Base-by-base conservation (phyloP, 2,329 filamentous ascomycete genomes). In the Curvularia verruculosa region DNA sequence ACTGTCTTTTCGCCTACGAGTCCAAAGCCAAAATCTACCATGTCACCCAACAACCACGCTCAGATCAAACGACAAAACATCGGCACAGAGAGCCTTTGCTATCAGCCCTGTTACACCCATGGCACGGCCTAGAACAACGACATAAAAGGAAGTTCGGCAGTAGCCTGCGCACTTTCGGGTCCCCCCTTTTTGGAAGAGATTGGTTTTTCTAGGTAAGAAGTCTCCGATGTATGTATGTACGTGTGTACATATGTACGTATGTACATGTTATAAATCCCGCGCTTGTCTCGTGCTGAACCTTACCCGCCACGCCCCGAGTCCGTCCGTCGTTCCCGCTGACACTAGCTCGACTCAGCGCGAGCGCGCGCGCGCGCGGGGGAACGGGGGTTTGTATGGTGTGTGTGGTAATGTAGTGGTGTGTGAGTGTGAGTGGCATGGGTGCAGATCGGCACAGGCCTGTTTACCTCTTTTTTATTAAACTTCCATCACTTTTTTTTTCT, bases 311-410 rank as follows among this genome's bases (percentile, higher is more conserved):
- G 26, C 26, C 43, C 43, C 9, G 9, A 29, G 43, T 18, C 41
- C 41, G 41, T 44, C 43, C 43, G 43, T 45, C 43, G 43, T 45
- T 45, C 43, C 43, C 43, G 43, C 43, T 45, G 36, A 39, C 46
- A 39, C 46, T 39, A 49, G 24, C 34, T 15, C 31, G 40, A 18
- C n/a, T 36, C 34, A 18, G 15, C 28, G 28, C 28, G 26, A 7
- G 26, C 26, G 26, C 5, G 28, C 28, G 8, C 28, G 28, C 7
- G 31, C 34, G 34, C 34, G 34, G 34, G 34, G 34, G 34, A n/a
- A 36, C 34, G 34, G 15, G 34, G 34, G 34, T 29, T 8, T 29
- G 9, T 28, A 7, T 29, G 28, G n/a, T n/a, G n/a, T n/a, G n/a
- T n/a, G n/a, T n/a, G n/a, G n/a, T n/a, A n/a, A n/a, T n/a, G n/a